Evolutionary conservation across 2,329 filamentous ascomycete genomes (phyloP).

Genomic region (Fusarium temperatum): DNA sequence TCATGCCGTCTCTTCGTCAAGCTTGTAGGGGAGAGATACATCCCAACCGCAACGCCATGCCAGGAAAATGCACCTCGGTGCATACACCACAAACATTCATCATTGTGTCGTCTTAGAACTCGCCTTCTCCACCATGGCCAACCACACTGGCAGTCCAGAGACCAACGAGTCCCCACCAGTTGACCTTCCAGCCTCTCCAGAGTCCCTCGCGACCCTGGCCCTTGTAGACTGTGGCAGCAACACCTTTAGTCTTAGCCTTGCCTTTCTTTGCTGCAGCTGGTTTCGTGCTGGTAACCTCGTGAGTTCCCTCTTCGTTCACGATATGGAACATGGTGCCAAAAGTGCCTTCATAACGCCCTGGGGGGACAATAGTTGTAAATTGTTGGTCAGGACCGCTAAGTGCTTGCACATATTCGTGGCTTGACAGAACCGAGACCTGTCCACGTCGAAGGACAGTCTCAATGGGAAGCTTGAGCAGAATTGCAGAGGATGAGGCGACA

Average conservation of each 20-base stretch:
- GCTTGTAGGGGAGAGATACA: conserved; percentile 50
- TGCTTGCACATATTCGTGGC: conserved; percentile 60
- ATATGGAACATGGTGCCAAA: conserved; percentile 93
- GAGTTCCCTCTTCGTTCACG: conserved; percentile 80
- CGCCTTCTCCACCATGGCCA: conserved; percentile 68
- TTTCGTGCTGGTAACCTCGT: conserved; percentile 52
- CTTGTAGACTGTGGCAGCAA: conserved; percentile 54
- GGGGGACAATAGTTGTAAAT: conserved; percentile 79
- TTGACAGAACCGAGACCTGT: conserved; percentile 77
- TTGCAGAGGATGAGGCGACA: conserved; percentile 78
- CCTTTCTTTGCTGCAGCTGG: conserved; percentile 46
- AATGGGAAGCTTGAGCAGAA: conserved; percentile 87
- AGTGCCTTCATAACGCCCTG: conserved; percentile 84
- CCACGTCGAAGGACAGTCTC: conserved; percentile 92
- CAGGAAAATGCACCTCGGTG: conserved; percentile 42
- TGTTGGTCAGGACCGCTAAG: conserved; percentile 53
- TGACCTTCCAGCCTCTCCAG: conserved; percentile 80
- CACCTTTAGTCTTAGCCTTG: conserved; percentile 45
- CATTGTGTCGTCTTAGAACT: conserved; percentile 55
- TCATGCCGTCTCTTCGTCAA: conserved; percentile 53
- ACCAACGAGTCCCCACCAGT: conserved; percentile 79
- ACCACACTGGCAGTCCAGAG: conserved; percentile 76
- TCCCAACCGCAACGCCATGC: conserved; percentile 48
- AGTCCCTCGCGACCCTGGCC: conserved; percentile 76
- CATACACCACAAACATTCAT: conserved; percentile 29